Evolutionary conservation across 2,329 filamentous ascomycete species (phyloP), one percentile per base, ranked within the genome.

Genomic region (Phoma sp.): DNA sequence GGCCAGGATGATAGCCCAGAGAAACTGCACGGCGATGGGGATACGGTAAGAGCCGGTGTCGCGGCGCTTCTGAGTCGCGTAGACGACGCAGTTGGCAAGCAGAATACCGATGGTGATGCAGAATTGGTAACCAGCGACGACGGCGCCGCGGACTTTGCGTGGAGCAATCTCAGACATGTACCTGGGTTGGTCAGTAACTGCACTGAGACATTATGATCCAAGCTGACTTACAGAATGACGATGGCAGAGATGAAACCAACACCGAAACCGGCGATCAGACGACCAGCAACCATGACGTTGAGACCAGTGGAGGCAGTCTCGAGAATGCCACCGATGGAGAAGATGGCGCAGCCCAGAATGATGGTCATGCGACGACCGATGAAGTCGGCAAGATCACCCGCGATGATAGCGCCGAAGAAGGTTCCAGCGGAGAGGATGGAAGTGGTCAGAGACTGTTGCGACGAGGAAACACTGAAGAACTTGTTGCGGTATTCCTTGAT

Each of bases 131-230:
- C 88, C 88, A 36, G 40, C 85, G 30, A 93, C 90, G 48, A 93
- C 81, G 50, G 89, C 87, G 72, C 90, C 89, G 73, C 90, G 86
- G 63, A 95, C 87, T 77, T 91, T 92, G 71, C 64, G 65, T 38
- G 73, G 73, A 83, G 79, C 75, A 73, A 93, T 92, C 78, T 93
- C 90, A 47, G 89, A 92, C 90, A 95, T 93, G 84, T 95, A 96
- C 42, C 66, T 70, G 22, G 9, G 18, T 18, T n/a, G 22, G 44
- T 68, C 53, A 68, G 61, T 33, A 44, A 7, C 24, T 14, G 11
- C 25, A 33, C 32, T 2, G 23, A 36, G 24, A 42, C 22, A 41
- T 30, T 22, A n/a, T 42, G 11, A n/a, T 37, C 10, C 10, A n/a
- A 14, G 13, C 24, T 30, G 68, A 78, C 76, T 68, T 77, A 80